Evolutionary conservation across 345 rosid genomes (phyloP).

Genomic region (Acer yangbiense): DNA sequence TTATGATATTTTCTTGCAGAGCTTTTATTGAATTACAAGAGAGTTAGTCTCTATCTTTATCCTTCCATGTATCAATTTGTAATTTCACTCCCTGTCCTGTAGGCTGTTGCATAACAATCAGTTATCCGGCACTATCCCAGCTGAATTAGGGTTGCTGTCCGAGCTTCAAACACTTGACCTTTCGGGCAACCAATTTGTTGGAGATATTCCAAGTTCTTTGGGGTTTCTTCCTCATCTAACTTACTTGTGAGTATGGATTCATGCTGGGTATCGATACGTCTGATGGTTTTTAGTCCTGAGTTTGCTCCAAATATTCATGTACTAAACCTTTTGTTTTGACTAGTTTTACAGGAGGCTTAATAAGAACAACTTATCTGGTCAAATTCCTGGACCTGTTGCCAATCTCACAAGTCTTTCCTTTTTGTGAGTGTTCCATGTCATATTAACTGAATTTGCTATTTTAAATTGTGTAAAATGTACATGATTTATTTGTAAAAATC

Average conservation of each 20-base stretch:
- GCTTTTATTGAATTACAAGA: not conserved
- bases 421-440: slow-evolving; percentile 54
- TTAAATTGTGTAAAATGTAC: not conserved
- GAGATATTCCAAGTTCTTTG: slow-evolving; percentile 79
- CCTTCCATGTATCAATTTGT: not conserved
- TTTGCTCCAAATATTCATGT: slow-evolving; percentile 19
- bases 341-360: slow-evolving; percentile 73
- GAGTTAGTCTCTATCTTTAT: not conserved
- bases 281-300: not conserved
- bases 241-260: slow-evolving; percentile 80
- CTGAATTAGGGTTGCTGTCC: slow-evolving; percentile 66
- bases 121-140: slow-evolving; percentile 67
- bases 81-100: slow-evolving; percentile 1
- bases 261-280: slow-evolving; percentile 2
- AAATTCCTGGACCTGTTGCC: slow-evolving; percentile 72
- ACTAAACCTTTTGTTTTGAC: slow-evolving; percentile 27
- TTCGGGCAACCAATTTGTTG: slow-evolving; percentile 76
- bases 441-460: slow-evolving; percentile 1
- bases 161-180: slow-evolving; percentile 87
- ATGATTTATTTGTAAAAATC: not conserved
- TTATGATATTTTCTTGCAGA: not conserved
- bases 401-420: slow-evolving; percentile 84
- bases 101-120: slow-evolving; percentile 76
- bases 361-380: slow-evolving; percentile 74
- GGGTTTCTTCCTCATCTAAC: slow-evolving; percentile 68